Base-by-base conservation (phyloP, 1,284 basidiomycete species). In the Tilletia setariae region DNA sequence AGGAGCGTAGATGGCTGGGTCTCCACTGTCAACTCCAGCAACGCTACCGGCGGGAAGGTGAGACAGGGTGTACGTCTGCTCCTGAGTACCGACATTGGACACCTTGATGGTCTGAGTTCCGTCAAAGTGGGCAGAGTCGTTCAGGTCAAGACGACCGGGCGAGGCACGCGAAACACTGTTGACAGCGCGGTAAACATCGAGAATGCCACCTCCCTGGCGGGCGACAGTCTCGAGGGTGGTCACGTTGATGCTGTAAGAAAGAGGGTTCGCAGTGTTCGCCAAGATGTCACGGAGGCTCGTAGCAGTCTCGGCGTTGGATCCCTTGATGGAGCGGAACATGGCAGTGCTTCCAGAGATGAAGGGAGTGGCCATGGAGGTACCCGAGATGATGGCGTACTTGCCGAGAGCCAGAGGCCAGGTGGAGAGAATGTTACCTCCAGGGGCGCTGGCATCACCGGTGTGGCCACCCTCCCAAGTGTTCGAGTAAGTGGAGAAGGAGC, bases 301-400 rank as follows among this genome's bases (percentile, higher is more conserved):
- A 13, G 40, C 40, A 23, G 21, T 40, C 13, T 72, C 68, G 46
- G 64, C 49, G 74, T 80, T 16, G 68, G 85, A 86, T 28, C 88
- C 87, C 77, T 86, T 87, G 40, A 85, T 86, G 28, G 85, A 80
- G 59, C 91, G 84, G 65, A 89, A 85, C 2, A 91, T 85, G 1
- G 90, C 90, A 16, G 87, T 85, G 49, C 86, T 85, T 11, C 89
- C 90, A 2, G 90, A 87, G 64, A 88, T 84, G 68, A 87, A 89
- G 1, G 84, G 67, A 2, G 78, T 74, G 0, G 81, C 72, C 75
- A 80, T 76, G 64, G 74, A 75, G 11, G 79, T 82, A 21, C 86
- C 87, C 23, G 85, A 87, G 43, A 82, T 72, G 53, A 86, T 82
- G 4, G 82, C 83, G 69, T 84, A 86, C 13, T 83, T 83, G 49